Percentiles rank a stretch among this genome's conserved stretches.
Evolutionary conservation across 2,329 filamentous ascomycete genomes (phyloP).

Genomic region (Exophiala aquamarina): DNA sequence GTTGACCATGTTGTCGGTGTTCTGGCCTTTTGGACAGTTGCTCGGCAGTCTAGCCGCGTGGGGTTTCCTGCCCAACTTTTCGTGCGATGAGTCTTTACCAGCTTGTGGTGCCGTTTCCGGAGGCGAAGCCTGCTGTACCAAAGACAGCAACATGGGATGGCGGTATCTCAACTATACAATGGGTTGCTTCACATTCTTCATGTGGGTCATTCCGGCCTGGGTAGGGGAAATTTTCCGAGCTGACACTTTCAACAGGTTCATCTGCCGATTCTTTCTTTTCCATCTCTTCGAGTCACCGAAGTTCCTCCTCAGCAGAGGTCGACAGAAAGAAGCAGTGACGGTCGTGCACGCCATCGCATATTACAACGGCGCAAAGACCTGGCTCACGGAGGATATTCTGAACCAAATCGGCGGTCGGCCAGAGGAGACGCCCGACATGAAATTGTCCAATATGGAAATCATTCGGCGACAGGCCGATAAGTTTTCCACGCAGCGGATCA

Average conservation of each 20-base stretch:
- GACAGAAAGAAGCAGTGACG: conserved; percentile 65
- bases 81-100: conserved; percentile 28
- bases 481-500: conserved; percentile 54
- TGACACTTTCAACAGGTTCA: conserved; percentile 42
- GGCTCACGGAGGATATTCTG: conserved; percentile 60
- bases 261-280: conserved; percentile 65
- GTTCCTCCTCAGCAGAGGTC: conserved; percentile 71
- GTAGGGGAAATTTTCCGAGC: too few species aligned
- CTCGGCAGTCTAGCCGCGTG: conserved; percentile 61
- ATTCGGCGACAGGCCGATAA: conserved; percentile 50
- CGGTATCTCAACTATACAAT: conserved; percentile 62
- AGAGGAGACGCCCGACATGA: conserved; percentile 33
- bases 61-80: conserved; percentile 71
- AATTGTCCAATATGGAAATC: conserved; percentile 52
- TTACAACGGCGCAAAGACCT: conserved; percentile 63
- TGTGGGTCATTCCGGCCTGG: conserved; percentile 37
- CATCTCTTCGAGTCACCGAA: conserved; percentile 74
- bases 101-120: conserved; percentile 33
- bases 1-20: conserved; percentile 76
- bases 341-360: conserved; percentile 71
- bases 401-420: conserved; percentile 53
- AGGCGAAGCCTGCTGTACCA: conserved; percentile 40
- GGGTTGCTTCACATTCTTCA: conserved; percentile 67
- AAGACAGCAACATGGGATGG: conserved; percentile 70
- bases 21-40: conserved; percentile 85